Conservation (phyloP, 306 rosid genomes). For the Psophocarpus tetragonolobus region DNA sequence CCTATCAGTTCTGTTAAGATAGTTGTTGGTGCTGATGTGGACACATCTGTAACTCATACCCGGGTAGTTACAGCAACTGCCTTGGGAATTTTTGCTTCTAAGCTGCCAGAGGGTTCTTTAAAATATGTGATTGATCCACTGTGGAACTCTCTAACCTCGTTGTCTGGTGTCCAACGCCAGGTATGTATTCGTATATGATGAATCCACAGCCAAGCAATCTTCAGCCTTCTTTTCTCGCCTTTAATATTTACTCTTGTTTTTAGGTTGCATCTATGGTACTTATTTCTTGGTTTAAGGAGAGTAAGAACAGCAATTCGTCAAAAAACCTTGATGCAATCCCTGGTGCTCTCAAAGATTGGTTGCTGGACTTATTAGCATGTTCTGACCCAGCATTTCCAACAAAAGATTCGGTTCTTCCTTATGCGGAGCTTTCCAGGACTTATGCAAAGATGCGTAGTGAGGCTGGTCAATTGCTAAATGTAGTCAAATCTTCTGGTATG, state of each 20-base stretch:
- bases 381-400: conserved; percentile 90
- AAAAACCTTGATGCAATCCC: conserved; percentile 44
- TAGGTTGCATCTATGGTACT: conserved; percentile 94
- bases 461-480: conserved; percentile 71
- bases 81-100: conserved; percentile 81
- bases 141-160: conserved; percentile 70
- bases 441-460: conserved; percentile 91
- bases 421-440: conserved; percentile 88
- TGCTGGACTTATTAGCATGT: conserved; percentile 83
- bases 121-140: conserved; percentile 71
- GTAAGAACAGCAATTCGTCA: conserved; percentile 32
- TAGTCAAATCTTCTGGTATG: conserved; percentile 60
- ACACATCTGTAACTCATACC: conserved; percentile 78
- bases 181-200: conserved; percentile 44
- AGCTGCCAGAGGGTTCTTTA: conserved; percentile 59
- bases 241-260: conserved; percentile 24
- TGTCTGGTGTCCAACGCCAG: conserved; percentile 90
- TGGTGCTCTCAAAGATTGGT: conserved; percentile 60
- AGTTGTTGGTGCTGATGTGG: conserved; percentile 88
- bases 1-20: conserved; percentile 64
- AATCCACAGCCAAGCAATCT: not conserved
- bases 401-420: conserved; percentile 80
- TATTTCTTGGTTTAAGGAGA: conserved; percentile 92
- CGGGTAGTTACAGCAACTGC: conserved; percentile 92
- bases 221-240: conserved; percentile 1